phyloP scores from a whole-genome alignment of 208 protist genomes.

The Crithidia fasciculata region DNA sequence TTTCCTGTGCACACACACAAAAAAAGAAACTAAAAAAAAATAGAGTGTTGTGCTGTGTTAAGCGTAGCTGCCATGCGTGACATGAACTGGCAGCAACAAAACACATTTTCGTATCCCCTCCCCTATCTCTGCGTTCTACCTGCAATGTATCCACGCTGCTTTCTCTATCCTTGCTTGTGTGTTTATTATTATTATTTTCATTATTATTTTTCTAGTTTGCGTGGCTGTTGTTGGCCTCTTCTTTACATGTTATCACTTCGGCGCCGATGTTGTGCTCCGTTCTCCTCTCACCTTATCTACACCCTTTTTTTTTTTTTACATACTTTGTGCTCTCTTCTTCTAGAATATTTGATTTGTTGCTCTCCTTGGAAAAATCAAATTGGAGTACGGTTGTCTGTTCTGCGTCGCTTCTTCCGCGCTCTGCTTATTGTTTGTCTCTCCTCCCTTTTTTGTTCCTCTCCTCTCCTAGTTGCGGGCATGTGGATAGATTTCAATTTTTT shows the following conservation, averaged over 20 bases:
- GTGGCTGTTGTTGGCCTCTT: neutral
- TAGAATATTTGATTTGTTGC: too few species aligned
- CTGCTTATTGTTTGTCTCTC: neutral
- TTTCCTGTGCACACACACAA: too few species aligned
- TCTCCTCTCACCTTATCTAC: neutral
- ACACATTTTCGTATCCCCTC: too few species aligned
- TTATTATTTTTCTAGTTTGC: neutral
- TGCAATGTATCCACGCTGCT: too few species aligned
- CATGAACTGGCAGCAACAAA: too few species aligned
- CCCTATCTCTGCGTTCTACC: too few species aligned
- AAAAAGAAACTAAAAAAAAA: too few species aligned
- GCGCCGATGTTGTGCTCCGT: too few species aligned
- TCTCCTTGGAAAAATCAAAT: too few species aligned
- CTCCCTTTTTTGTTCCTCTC: neutral
- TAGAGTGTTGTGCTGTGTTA: too few species aligned
- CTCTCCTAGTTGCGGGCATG: neutral
- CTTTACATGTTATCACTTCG: too few species aligned
- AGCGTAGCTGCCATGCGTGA: too few species aligned
- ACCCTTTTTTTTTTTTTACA: neutral
- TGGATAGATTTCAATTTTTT: neutral
- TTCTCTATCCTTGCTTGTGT: neutral
- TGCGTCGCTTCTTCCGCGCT: neutral
- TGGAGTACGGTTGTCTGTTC: neutral
- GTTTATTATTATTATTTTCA: neutral
- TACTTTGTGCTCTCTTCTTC: neutral